These are phyloP conservation scores for Aspergillus phoenicis DNA, from an alignment of 2,329 filamentous ascomycete genomes.

Conservation along the genomic window DNA sequence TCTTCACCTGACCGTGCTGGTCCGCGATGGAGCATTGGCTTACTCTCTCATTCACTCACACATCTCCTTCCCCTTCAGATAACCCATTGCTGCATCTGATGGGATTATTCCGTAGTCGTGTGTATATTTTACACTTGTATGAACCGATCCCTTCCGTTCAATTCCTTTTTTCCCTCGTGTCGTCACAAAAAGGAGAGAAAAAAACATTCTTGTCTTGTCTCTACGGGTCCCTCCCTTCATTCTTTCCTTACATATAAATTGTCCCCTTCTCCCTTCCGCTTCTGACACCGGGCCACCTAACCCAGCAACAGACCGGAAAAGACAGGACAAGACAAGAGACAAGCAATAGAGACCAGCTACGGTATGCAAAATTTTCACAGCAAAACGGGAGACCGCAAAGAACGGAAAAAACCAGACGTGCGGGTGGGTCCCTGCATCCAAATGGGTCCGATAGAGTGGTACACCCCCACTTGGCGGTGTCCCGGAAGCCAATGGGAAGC, in stretches of 20 bases:
- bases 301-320: background rate
- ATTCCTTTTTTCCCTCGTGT: too few species aligned
- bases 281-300: background rate
- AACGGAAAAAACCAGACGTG: conserved; percentile 10
- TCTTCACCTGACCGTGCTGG: conserved; percentile 16
- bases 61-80: too few species aligned
- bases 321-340: background rate
- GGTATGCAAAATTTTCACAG: conserved; percentile 4
- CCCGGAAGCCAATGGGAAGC: conserved; percentile 12
- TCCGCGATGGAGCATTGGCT: conserved; percentile 19
- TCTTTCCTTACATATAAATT: conserved; percentile 11
- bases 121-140: too few species aligned
- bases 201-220: too few species aligned
- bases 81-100: too few species aligned
- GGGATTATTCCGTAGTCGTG: too few species aligned
- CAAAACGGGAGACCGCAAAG: conserved; percentile 6
- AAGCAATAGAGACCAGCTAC: background rate
- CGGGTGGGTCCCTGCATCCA: conserved; percentile 18
- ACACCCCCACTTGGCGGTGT: conserved; percentile 14
- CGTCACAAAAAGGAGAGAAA: too few species aligned
- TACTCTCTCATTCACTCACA: conserved; percentile 4
- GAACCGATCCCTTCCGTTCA: too few species aligned
- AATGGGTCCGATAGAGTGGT: conserved; percentile 26
- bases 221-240: conserved; percentile 10
- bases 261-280: background rate